A percentile compares a stretch with the other conserved stretches of the same genome.
These are phyloP conservation scores for Berkeleyomyces basicola DNA, from an alignment of 2,329 filamentous ascomycete genomes.

Conservation along the genomic window DNA sequence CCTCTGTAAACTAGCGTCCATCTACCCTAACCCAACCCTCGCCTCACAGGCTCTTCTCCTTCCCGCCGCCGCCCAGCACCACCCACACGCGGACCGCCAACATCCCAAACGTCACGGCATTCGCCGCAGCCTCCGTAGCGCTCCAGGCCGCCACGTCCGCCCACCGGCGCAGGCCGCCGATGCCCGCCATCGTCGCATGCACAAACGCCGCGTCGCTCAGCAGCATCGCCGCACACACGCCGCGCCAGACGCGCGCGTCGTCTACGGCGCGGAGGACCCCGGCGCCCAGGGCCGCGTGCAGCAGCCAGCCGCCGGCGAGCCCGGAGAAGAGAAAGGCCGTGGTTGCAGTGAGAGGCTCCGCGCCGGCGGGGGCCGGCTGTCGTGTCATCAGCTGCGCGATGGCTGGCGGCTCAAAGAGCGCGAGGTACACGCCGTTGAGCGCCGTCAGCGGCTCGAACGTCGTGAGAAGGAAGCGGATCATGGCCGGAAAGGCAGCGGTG, in stretches of 20 bases:
- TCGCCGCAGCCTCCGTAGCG: constrained; percentile 1
- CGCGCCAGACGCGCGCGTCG: constrained; percentile 10
- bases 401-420: neutral
- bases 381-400: constrained; percentile 9
- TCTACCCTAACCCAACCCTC: neutral
- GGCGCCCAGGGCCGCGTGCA: constrained; percentile 8
- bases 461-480: constrained; percentile 5
- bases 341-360: neutral
- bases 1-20: neutral
- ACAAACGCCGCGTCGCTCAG: constrained; percentile 8
- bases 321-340: constrained; percentile 10
- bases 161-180: constrained; percentile 9
- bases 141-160: constrained; percentile 2
- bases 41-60: neutral
- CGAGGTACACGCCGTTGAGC: constrained; percentile 7
- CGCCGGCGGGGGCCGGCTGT: neutral
- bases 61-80: constrained; percentile 5
- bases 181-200: constrained; percentile 6
- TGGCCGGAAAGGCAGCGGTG: neutral
- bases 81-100: constrained; percentile 5
- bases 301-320: constrained; percentile 11
- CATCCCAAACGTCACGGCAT: constrained; percentile 7
- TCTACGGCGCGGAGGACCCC: constrained; percentile 1
- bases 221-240: constrained; percentile 9
- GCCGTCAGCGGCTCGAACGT: constrained; percentile 8